Conservation (phyloP, 179 eudicot species). For the Monotropa hypopitys region DNA sequence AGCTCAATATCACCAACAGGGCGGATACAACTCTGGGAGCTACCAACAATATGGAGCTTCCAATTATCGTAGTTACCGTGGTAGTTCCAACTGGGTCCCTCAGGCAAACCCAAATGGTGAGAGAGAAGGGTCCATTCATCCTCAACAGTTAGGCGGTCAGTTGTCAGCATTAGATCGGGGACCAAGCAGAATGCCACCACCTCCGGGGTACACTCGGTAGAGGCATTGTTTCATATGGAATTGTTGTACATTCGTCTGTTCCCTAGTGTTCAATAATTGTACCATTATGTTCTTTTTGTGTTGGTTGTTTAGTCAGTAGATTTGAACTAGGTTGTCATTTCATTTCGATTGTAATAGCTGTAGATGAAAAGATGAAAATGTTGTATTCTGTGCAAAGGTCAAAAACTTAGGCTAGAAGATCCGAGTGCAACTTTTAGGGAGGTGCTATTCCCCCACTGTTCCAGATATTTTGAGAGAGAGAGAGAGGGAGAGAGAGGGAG, state of each 20-base stretch:
- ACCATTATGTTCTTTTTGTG: background rate
- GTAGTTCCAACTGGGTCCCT: slow-evolving; percentile 23
- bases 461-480: background rate
- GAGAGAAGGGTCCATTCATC: slow-evolving; percentile 29
- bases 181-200: slow-evolving; percentile 26
- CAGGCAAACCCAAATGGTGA: slow-evolving; percentile 14
- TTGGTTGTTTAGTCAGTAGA: background rate
- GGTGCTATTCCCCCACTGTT: background rate
- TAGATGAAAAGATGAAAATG: background rate
- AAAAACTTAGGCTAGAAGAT: background rate
- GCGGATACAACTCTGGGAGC: slow-evolving; percentile 13
- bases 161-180: slow-evolving; percentile 43
- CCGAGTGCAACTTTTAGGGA: background rate
- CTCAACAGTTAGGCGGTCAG: slow-evolving; percentile 35
- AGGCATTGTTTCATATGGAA: background rate
- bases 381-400: background rate
- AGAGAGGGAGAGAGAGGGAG: no score
- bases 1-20: slow-evolving; percentile 21
- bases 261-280: background rate
- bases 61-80: slow-evolving; percentile 20
- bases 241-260: background rate
- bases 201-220: slow-evolving; percentile 23
- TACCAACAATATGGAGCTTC: slow-evolving; percentile 31
- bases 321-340: background rate
- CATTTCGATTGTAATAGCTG: background rate